A percentile compares a stretch with the other conserved stretches of the same genome.
phyloP scores from a whole-genome alignment of 148 eudicot species.

The Selenicereus undatus region DNA sequence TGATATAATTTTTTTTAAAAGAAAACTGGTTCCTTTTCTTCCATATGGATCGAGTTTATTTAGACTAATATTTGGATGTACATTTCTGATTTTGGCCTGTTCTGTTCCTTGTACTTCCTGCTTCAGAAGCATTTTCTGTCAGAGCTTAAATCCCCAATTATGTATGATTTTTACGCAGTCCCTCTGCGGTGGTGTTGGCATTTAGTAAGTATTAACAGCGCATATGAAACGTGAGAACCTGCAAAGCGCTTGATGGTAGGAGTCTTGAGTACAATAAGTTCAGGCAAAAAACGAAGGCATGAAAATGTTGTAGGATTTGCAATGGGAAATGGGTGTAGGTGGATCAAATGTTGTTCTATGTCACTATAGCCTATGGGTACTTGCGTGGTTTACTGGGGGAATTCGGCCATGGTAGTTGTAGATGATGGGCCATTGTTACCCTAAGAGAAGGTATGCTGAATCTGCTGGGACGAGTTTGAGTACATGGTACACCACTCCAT shows the following conservation, averaged over 20 bases:
- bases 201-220: too few relatives aligned
- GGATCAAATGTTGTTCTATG: not conserved
- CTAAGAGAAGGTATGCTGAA: not conserved
- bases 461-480: not conserved
- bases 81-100: not conserved
- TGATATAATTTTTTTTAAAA: not conserved
- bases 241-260: constrained; percentile 1
- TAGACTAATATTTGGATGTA: not conserved
- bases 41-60: not conserved
- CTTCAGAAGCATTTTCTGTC: not conserved
- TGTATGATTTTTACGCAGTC: too few relatives aligned
- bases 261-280: not conserved
- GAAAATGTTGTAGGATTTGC: not conserved
- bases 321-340: not conserved
- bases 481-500: not conserved
- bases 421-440: not conserved
- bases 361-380: too few relatives aligned
- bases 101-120: not conserved
- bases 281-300: not conserved
- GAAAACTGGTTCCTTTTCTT: not conserved
- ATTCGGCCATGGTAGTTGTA: not conserved
- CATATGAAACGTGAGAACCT: too few relatives aligned
- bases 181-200: too few relatives aligned
- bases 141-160: not conserved
- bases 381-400: not conserved